Evolutionary conservation across 148 eudicot species (phyloP), one percentile per base, ranked within the genome.

Genomic region (Nyssa sinensis): DNA sequence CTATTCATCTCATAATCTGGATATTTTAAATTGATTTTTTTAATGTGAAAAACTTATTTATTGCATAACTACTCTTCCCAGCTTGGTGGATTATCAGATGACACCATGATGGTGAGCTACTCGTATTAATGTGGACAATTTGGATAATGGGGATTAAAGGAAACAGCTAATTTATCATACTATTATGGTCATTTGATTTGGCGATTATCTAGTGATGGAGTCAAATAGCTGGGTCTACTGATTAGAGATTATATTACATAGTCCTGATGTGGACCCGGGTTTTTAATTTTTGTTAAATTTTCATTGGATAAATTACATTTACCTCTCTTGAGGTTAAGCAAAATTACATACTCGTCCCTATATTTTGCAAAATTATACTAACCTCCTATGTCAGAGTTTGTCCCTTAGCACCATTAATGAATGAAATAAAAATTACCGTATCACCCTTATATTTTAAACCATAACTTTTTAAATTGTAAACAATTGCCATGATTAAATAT

Each of bases 31-130:
- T 9, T 66, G 16, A 66, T 7, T 23, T 23, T 66, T 66, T 23
- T 7, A 11, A 49, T 24, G 17, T 8, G 21, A 44, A 24, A 0
- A 44, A 2, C 27, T 31, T 2, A 2, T 65, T 34, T 13, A 23
- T 57, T 24, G 9, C 35, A 33, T 58, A 27, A 71, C 34, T n/a
- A 59, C 53, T 28, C 3, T 13, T 35, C 32, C 51, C n/a, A 13
- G 25, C 12, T 24, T 58, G 25, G 37, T 60, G 58, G 75, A 39
- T 59, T 49, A 41, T 72, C 66, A 25, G 57, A 28, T 58, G 66
- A n/a, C n/a, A n/a, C n/a, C n/a, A n/a, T n/a, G n/a, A 33, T 34
- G 33, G 32, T 72, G 28, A 13, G 35, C 31, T 27, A 29, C 37
- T 24, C 66, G 30, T 21, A 55, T 21, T 55, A 19, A n/a, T n/a